Percentiles rank a stretch among this genome's conserved stretches.
Evolutionary conservation across 306 rosid genomes (phyloP).

Genomic region (Rubus parviflorus): DNA sequence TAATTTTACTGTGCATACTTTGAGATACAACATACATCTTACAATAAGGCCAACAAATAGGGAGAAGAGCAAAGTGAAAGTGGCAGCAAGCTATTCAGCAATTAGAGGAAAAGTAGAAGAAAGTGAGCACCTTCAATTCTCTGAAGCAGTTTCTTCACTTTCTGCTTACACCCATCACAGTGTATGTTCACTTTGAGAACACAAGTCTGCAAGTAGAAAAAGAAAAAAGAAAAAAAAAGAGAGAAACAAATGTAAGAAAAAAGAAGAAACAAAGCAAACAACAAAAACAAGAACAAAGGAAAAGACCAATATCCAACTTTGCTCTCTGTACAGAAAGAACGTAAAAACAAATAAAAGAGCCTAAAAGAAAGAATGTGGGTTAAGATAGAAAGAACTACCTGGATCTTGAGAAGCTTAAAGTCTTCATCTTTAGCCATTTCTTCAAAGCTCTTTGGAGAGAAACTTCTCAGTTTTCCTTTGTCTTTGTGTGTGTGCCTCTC

Average conservation of each 20-base stretch:
- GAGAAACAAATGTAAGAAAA: neutral
- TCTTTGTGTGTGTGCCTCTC: slow-evolving; percentile 15
- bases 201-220: slow-evolving; percentile 62
- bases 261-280: slow-evolving; percentile 34
- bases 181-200: slow-evolving; percentile 88
- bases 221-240: neutral
- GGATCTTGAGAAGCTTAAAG: slow-evolving; percentile 96
- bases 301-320: slow-evolving; percentile 37
- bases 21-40: neutral
- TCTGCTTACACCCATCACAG: slow-evolving; percentile 99
- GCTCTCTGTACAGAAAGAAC: slow-evolving; percentile 15
- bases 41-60: neutral
- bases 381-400: slow-evolving; percentile 48
- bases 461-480: neutral
- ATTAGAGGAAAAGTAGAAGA: slow-evolving; percentile 19
- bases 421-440: slow-evolving; percentile 95
- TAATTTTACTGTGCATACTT: neutral
- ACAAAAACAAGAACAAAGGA: slow-evolving; percentile 38
- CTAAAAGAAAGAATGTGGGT: slow-evolving; percentile 37
- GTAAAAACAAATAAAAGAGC: neutral
- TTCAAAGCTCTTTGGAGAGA: slow-evolving; percentile 50
- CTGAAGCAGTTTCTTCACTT: slow-evolving; percentile 95
- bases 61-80: neutral
- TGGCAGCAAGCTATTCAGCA: slow-evolving; percentile 6
- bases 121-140: slow-evolving; percentile 80